Base-by-base conservation (phyloP, 1,284 basidiomycete species). In the Sparassis latifolia region DNA sequence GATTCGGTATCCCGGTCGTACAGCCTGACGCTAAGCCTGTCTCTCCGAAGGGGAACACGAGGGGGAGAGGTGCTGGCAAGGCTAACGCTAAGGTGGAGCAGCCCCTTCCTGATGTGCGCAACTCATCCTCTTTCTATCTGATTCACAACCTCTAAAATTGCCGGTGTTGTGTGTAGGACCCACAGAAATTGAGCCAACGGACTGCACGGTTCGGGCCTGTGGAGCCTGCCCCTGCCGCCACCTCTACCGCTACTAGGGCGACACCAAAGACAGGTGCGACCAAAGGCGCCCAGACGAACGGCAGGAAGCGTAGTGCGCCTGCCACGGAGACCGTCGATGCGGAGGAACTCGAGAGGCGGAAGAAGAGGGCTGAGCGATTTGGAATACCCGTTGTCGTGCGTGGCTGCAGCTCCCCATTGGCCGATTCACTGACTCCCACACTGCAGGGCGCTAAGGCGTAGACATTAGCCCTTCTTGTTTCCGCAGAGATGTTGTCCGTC, bases 1-100 rank as follows among this genome's bases (percentile, higher is more conserved):
- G 85, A 9, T 88, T 88, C 57, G 80, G 80, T 28, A 78, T 85
- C n/a, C 76, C 84, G 1, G 55, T 84, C 7, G 77, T 86, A 3
- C 76, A 79, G 48, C 58, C 69, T 4, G 62, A 30, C 52, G 58
- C 33, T 33, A 76, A 79, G 48, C 58, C 70, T 4, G 62, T 31
- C 52, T 58, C 33, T 33, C 52, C 44, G 55, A 48, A 37, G 51
- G 49, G 45, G 20, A 20, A 20, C 20, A 20, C 20, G 20, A 20
- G 20, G 20, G 20, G 20, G 20, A 20, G 20, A 20, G 20, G 20
- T 20, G 20, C 20, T 20, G 47, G 50, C 53, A 43, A 10, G 54
- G 51, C 40, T 42, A 33, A 44, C 5, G 10, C 10, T 5, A 30
- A 10, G 5, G 31, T 42, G 27, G 5, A 20, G 32, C 9, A 56